Evolutionary conservation across 1,284 basidiomycete genomes (phyloP).

Genomic region (Microbotryum scabiosae): DNA sequence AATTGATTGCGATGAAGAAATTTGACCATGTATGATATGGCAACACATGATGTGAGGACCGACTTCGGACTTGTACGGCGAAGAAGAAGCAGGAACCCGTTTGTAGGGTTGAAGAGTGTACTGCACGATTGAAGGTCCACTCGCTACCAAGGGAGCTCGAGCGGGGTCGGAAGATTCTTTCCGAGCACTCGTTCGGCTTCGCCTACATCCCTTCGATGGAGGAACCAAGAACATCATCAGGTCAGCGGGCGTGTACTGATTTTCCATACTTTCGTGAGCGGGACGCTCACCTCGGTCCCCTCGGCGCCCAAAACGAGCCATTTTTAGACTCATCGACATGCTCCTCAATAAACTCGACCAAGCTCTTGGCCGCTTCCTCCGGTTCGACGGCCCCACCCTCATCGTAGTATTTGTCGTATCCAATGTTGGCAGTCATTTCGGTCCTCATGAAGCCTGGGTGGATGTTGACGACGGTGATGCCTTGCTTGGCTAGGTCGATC

Average conservation of each 20-base stretch:
- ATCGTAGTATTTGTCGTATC: conserved; percentile 46
- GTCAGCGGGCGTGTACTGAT: too few species aligned
- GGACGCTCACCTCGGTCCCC: conserved; percentile 44
- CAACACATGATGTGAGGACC: too few species aligned
- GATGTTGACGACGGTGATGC: conserved; percentile 45
- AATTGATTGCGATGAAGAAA: too few species aligned
- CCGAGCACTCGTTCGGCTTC: conserved; percentile 47
- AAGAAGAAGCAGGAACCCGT: too few species aligned
- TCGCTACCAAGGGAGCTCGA: conserved; percentile 43
- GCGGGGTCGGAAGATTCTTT: conserved; percentile 42
- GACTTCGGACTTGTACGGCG: too few species aligned
- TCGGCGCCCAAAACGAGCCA: conserved; percentile 48
- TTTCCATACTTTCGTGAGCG: too few species aligned
- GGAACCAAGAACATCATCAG: too few species aligned
- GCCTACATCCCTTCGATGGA: conserved; percentile 46
- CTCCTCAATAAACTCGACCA: conserved; percentile 42
- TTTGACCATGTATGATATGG: too few species aligned
- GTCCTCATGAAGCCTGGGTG: conserved; percentile 43
- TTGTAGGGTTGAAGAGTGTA: too few species aligned
- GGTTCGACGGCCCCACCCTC: conserved; percentile 47
- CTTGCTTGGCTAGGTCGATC: conserved; percentile 43
- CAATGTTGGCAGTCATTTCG: conserved; percentile 48
- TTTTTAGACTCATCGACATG: conserved; percentile 39
- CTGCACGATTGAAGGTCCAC: too few species aligned
- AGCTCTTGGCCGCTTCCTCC: conserved; percentile 43